Evolutionary conservation across 768 basidiomycete species (phyloP), one percentile per base, ranked within the genome.

Genomic region (Trametes gibbosa): DNA sequence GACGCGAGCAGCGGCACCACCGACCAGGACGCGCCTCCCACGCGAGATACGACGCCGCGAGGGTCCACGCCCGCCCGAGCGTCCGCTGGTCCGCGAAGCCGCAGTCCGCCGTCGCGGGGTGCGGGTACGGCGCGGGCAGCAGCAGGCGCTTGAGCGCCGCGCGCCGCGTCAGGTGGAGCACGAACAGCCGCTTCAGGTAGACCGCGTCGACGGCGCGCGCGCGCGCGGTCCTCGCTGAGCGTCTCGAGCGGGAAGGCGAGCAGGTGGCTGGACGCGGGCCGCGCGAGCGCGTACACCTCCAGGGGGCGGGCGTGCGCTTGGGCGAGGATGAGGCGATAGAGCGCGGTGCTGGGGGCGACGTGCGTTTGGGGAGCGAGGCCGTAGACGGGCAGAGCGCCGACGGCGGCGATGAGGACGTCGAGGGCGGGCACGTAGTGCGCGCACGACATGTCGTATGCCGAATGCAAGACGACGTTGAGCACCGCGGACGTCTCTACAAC

Each of bases 221-320:
- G 41, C 3, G 75, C 78, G 29, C 70, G 50, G 13, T 71, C 70
- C 56, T 81, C 79, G 1, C 75, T 72, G 43, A 80, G 66, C 6
- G 63, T 63, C 0, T 64, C 46, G 2, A 78, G 67, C 0, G 72
- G 65, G 34, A 70, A 68, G 3, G 76, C 71, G 29, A 77, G 68
- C 8, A 78, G 72, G 62, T 74, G 68, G 5, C 73, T 68, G 1
- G 77, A 79, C 0, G 74, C 64, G 19, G 65, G 63, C 17, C 70
- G 67, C 1, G 79, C 79, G 16, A 82, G 69, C 0, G 75, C 63
- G 62, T 79, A 82, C 0, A 77, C 63, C 0, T 75, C 70, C 8
- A 80, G 61, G 0, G 78, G 75, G 13, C 46, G 50, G 6, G 71
- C 46, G 3, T 73, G 76, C 14, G 75, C 73, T 24, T 68, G 65